These are phyloP conservation scores for Madurella mycetomatis DNA, from an alignment of 2,329 filamentous ascomycete genomes.

Conservation along the genomic window DNA sequence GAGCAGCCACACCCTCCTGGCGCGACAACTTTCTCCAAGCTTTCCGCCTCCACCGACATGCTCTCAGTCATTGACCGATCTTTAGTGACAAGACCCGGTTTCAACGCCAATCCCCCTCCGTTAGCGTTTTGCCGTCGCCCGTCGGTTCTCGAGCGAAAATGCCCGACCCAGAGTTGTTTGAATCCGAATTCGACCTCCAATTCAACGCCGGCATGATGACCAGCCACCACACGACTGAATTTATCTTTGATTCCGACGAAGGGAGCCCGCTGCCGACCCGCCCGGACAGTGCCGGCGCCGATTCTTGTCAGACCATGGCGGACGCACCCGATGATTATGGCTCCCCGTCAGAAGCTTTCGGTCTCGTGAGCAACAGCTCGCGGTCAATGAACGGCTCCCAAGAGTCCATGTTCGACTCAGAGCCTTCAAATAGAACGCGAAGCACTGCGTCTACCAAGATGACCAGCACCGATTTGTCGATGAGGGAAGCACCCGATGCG, in stretches of 20 bases:
- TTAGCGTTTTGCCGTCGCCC: not conserved
- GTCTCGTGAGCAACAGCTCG: conserved; percentile 13
- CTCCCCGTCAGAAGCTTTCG: conserved; percentile 20
- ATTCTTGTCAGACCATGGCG: conserved; percentile 8
- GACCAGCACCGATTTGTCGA: conserved; percentile 40
- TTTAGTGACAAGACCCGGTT: not conserved
- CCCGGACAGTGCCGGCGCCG: conserved; percentile 12
- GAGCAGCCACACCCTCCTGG: not conserved
- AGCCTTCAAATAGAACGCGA: conserved; percentile 44
- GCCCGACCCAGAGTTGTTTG: conserved; percentile 11
- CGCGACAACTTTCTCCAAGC: not conserved
- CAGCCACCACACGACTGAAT: conserved; percentile 13
- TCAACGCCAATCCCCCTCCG: not conserved
- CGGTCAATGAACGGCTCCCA: conserved; percentile 24
- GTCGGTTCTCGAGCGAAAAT: conserved; percentile 3
- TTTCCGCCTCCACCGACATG: not conserved
- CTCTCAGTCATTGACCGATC: not conserved
- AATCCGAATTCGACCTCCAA: conserved; percentile 12
- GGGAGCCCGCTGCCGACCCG: conserved; percentile 17
- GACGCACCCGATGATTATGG: conserved; percentile 11
- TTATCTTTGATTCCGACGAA: conserved; percentile 22
- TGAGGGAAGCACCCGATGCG: conserved; percentile 39
- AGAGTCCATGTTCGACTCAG: conserved; percentile 37
- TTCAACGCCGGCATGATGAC: conserved; percentile 3
- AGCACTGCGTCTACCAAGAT: conserved; percentile 45